Evolutionary conservation across 202 grass and related monocot genomes (phyloP), one percentile per base, ranked within the genome.

Genomic region (Thinopyrum obtusiflorum): DNA sequence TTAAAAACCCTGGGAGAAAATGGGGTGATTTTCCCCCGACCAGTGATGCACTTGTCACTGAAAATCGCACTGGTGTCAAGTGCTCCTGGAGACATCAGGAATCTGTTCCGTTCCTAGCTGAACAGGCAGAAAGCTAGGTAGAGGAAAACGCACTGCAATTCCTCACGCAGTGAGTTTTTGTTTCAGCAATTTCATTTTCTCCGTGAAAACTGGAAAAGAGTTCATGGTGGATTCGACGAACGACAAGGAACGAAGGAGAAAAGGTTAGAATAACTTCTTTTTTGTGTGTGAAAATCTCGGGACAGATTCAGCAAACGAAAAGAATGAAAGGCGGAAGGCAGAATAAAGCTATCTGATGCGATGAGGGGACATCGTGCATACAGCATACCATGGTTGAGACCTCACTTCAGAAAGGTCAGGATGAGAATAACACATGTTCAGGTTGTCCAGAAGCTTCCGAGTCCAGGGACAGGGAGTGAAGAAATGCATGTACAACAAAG

Each of bases 281-380:
- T 31, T 31, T 9, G 5, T 10, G 9, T 39, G 36, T 28, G 44
- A 39, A 67, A 66, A 62, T 73, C n/a, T 21, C 26, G 1, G 14
- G 15, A 33, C 9, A 2, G 42, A 87, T 90, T 83, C 66, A 27
- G n/a, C 32, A 47, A 67, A 67, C 11, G 21, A 83, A 90, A 90
- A 61, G 84, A 61, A 73, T 75, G 67, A 49, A 87, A 28, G 47
- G 29, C 28, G 75, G 47, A 21, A 86, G 61, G 68, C n/a, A 53
- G 76, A 87, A 87, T 90, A 87, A 84, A 84, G 84, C 61, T 76
- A 80, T 61, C 28, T 68, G 80, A 61, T 87, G 76, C 69, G 68
- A 84, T 33, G 18, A 84, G 36, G 77, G 24, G 24, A 17, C 47
- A 76, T 10, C 59, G 65, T 83, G 39, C 1, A 81, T 70, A 80